Evolutionary conservation across 371 early-diverging fungal species (phyloP).

Genomic region (Syncephalastrum contaminatum): DNA sequence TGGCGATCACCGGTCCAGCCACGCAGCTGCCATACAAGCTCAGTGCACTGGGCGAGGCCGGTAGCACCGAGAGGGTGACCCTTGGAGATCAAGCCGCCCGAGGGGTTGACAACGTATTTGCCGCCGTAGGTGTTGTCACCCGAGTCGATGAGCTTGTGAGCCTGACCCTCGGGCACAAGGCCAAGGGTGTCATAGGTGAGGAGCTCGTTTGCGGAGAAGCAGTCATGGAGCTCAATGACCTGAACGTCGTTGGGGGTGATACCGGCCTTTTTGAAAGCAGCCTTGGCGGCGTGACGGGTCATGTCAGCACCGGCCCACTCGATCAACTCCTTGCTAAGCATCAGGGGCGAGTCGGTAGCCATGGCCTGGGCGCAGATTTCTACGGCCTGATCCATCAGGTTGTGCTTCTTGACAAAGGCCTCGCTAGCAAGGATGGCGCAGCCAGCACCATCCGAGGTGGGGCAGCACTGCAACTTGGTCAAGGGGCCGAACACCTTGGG

Average conservation of each 20-base stretch:
- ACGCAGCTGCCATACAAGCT: constrained; percentile 61
- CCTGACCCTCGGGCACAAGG: constrained; percentile 61
- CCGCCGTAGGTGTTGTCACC: constrained; percentile 57
- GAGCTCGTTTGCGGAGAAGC: constrained; percentile 76
- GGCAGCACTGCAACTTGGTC: constrained; percentile 74
- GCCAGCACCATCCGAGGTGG: constrained; percentile 75
- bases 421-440: constrained; percentile 69
- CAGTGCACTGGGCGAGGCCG: constrained; percentile 73
- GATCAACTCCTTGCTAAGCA: constrained; percentile 48
- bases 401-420: constrained; percentile 59
- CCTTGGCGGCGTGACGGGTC: constrained; percentile 61
- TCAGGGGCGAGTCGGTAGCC: constrained; percentile 68
- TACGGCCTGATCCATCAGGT: constrained; percentile 62
- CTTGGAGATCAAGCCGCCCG: constrained; percentile 75
- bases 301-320: constrained; percentile 71
- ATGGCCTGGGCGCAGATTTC: constrained; percentile 66
- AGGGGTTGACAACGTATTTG: constrained; percentile 67
- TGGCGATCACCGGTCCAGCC: constrained; percentile 71
- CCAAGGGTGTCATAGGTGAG: constrained; percentile 75
- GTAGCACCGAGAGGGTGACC: constrained; percentile 81
- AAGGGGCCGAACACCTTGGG: constrained; percentile 66
- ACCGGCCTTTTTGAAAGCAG: constrained; percentile 55
- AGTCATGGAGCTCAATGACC: constrained; percentile 78
- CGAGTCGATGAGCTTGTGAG: constrained; percentile 52
- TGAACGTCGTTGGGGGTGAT: constrained; percentile 59